Conservation (phyloP, 169 alveolate species). For the Cryptosporidium parvum region DNA sequence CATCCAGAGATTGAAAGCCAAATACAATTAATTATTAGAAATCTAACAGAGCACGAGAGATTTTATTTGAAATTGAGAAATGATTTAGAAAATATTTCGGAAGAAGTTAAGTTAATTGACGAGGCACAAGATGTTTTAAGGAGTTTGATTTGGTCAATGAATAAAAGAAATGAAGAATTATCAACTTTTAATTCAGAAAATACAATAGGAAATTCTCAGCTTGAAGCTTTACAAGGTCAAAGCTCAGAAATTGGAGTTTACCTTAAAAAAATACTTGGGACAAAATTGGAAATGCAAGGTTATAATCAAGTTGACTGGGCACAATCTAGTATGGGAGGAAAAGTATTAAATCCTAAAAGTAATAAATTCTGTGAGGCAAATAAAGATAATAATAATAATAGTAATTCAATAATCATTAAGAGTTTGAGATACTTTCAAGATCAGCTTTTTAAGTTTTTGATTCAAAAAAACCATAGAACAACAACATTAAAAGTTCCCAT, state of each 20-base stretch:
- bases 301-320: constrained; percentile 55
- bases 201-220: neutral
- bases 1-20: neutral
- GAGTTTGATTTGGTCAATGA: constrained; percentile 50
- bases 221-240: neutral
- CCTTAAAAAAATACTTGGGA: neutral
- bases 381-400: neutral
- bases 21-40: neutral
- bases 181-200: neutral
- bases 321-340: constrained; percentile 62
- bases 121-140: constrained; percentile 47
- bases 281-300: constrained; percentile 32
- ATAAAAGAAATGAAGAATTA: constrained; percentile 28
- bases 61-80: neutral
- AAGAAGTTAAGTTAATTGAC: constrained; percentile 44
- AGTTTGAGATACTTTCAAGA: neutral
- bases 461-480: neutral
- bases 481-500: neutral
- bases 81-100: constrained; percentile 16
- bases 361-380: constrained; percentile 18
- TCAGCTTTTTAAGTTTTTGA: neutral
- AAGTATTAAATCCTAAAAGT: constrained; percentile 31
- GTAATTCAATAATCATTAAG: constrained; percentile 17
- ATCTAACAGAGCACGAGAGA: constrained; percentile 21
- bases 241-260: neutral